Evolutionary conservation across 23 red algal species (phyloP).

Genomic region (Pyropia haitanensis): DNA sequence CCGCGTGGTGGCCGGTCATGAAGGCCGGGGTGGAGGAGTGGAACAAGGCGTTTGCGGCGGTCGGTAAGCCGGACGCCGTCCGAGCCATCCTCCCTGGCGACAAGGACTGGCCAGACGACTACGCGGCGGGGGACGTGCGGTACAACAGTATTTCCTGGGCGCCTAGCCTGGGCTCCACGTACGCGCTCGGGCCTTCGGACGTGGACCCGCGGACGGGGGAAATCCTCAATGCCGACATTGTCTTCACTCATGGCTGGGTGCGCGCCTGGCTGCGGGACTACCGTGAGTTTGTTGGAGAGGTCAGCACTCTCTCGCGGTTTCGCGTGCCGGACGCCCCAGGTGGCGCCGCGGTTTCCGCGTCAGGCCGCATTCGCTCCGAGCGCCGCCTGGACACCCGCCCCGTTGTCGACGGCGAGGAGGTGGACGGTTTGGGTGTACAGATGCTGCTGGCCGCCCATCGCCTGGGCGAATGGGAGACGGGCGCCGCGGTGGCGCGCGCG

Average conservation of each 20-base stretch:
- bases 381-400: neutral
- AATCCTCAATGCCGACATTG: conserved; percentile 19
- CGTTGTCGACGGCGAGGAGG: neutral
- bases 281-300: neutral
- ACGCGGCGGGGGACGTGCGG: conserved; percentile 5
- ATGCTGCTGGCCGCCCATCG: neutral
- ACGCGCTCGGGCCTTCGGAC: conserved; percentile 15
- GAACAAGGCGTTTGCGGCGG: conserved; percentile 4
- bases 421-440: neutral
- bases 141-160: conserved; percentile 23
- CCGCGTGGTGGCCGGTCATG: neutral
- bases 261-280: neutral
- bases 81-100: conserved; percentile 17
- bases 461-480: neutral
- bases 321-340: neutral
- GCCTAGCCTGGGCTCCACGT: neutral
- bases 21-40: conserved; percentile 12
- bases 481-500: neutral
- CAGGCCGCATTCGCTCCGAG: neutral
- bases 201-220: conserved; percentile 31
- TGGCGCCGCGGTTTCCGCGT: neutral
- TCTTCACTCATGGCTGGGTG: conserved; percentile 31
- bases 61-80: conserved; percentile 4
- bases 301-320: neutral
- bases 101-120: conserved; percentile 20